Percentiles rank a stretch among this genome's conserved stretches.
Conservation (phyloP, 1,139 yeast genomes). For the Protomyces macrosporus region DNA sequence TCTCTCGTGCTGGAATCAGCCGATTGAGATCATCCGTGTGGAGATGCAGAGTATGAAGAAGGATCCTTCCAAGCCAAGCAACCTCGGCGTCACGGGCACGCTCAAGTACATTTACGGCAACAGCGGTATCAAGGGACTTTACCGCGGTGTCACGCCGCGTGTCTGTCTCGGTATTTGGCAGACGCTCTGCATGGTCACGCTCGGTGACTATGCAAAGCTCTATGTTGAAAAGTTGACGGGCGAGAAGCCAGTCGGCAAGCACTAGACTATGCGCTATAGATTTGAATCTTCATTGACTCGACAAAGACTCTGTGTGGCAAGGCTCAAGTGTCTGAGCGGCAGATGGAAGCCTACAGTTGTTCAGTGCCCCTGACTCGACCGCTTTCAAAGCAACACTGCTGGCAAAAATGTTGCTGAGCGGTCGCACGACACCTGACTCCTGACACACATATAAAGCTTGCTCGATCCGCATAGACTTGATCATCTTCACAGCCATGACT, state of each 20-base stretch:
- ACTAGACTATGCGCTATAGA: conserved; percentile 33
- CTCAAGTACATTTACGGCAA: conserved; percentile 73
- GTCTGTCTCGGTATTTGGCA: conserved; percentile 97
- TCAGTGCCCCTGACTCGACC: too few relatives aligned
- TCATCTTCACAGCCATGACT: neutral
- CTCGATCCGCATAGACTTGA: too few relatives aligned
- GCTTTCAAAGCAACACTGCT: too few relatives aligned
- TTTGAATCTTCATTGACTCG: too few relatives aligned
- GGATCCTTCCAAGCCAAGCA: conserved; percentile 94
- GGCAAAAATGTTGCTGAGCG: too few relatives aligned
- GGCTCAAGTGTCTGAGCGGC: too few relatives aligned
- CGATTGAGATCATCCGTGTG: conserved; percentile 83
- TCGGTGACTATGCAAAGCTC: conserved; percentile 85
- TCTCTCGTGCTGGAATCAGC: conserved; percentile 97
- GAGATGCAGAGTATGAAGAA: conserved; percentile 93
- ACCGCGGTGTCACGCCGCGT: conserved; percentile 96
- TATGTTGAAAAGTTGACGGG: conserved; percentile 56
- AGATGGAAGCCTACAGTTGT: too few relatives aligned
- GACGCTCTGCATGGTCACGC: conserved; percentile 98
- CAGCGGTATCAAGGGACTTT: conserved; percentile 84
- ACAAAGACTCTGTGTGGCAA: too few relatives aligned
- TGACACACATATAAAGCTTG: too few relatives aligned
- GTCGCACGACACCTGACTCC: too few relatives aligned
- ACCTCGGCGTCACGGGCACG: conserved; percentile 73
- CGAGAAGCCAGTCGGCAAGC: conserved; percentile 49